A percentile compares a stretch with the other conserved stretches of the same genome.
These are phyloP conservation scores for Vishniacozyma victoriae DNA, from an alignment of 768 basidiomycete genomes.

Conservation along the genomic window DNA sequence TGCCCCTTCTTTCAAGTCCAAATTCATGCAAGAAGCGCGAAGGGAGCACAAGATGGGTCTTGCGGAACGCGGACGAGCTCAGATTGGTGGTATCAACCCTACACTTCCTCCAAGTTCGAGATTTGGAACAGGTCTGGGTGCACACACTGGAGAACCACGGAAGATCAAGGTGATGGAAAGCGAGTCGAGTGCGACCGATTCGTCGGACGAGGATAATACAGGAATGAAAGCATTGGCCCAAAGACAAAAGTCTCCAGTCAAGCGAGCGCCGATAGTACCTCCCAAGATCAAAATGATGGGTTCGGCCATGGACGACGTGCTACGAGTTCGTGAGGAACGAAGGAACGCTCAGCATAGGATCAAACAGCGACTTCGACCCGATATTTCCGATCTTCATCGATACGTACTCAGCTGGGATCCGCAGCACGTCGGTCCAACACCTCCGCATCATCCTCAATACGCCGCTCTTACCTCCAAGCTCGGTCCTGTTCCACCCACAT, in stretches of 20 bases:
- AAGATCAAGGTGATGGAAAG: conserved; percentile 13
- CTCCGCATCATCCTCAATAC: conserved; percentile 57
- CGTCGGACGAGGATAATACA: conserved; percentile 34
- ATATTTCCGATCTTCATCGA: conserved; percentile 71
- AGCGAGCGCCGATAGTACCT: conserved; percentile 15
- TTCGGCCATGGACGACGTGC: conserved; percentile 7
- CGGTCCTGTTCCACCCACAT: conserved; percentile 59
- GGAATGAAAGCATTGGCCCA: conserved; percentile 56
- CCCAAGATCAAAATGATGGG: conserved; percentile 26
- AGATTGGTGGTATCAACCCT: conserved; percentile 25
- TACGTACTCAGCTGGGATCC: conserved; percentile 82
- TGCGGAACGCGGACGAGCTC: conserved; percentile 1
- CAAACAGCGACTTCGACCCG: conserved; percentile 70
- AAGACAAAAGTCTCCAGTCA: conserved; percentile 57
- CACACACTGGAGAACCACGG: conserved; percentile 13
- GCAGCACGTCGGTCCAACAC: conserved; percentile 54
- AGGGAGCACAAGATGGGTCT: too few species aligned
- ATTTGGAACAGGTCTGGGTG: conserved; percentile 33
- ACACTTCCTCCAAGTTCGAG: conserved; percentile 23
- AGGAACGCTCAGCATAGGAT: conserved; percentile 61
- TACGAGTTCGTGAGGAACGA: conserved; percentile 52
- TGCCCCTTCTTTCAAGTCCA: conserved; percentile 19
- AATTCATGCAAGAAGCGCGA: conserved; percentile 29
- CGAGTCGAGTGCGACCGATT: conserved; percentile 37
- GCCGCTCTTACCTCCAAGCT: conserved; percentile 44